These are phyloP conservation scores for Trichoderma oligosporum DNA, from an alignment of 2,329 filamentous ascomycete genomes.

Conservation along the genomic window DNA sequence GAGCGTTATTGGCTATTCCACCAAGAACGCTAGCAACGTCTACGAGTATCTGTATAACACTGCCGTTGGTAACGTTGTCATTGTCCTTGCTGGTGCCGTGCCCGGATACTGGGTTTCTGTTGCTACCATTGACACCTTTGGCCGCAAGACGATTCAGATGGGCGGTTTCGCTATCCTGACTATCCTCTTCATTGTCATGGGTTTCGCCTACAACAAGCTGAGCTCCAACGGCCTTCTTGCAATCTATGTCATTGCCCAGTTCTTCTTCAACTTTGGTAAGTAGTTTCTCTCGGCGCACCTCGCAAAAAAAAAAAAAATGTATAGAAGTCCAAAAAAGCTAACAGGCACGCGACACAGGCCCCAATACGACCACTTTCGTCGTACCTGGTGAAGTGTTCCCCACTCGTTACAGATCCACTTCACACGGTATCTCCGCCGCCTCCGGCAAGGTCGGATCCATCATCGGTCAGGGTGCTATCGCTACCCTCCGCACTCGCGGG, in stretches of 20 bases:
- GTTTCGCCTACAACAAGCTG: slow-evolving; percentile 57
- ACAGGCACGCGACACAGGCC: slow-evolving; percentile 30
- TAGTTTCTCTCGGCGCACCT: not conserved
- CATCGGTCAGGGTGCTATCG: slow-evolving; percentile 56
- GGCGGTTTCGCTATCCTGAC: slow-evolving; percentile 59
- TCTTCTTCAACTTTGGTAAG: slow-evolving; percentile 55
- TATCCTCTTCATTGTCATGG: slow-evolving; percentile 59
- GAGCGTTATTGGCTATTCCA: slow-evolving; percentile 65
- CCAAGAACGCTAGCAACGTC: slow-evolving; percentile 45
- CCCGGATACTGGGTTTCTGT: slow-evolving; percentile 82
- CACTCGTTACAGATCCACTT: slow-evolving; percentile 54
- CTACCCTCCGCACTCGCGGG: slow-evolving; percentile 48
- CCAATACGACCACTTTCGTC: slow-evolving; percentile 56
- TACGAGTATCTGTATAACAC: slow-evolving; percentile 71
- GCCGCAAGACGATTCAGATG: slow-evolving; percentile 73
- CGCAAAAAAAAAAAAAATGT: not conserved
- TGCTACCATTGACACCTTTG: slow-evolving; percentile 67
- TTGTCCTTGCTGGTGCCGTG: slow-evolving; percentile 73
- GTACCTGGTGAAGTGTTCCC: slow-evolving; percentile 56
- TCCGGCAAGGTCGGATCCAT: slow-evolving; percentile 55
- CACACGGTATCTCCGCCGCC: slow-evolving; percentile 55
- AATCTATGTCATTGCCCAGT: slow-evolving; percentile 54
- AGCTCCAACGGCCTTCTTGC: slow-evolving; percentile 51
- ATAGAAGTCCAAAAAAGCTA: not conserved
- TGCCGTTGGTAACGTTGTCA: slow-evolving; percentile 73